These are phyloP conservation scores for Ceratobasidium sp. DNA, from an alignment of 1,284 basidiomycete species.

Conservation along the genomic window DNA sequence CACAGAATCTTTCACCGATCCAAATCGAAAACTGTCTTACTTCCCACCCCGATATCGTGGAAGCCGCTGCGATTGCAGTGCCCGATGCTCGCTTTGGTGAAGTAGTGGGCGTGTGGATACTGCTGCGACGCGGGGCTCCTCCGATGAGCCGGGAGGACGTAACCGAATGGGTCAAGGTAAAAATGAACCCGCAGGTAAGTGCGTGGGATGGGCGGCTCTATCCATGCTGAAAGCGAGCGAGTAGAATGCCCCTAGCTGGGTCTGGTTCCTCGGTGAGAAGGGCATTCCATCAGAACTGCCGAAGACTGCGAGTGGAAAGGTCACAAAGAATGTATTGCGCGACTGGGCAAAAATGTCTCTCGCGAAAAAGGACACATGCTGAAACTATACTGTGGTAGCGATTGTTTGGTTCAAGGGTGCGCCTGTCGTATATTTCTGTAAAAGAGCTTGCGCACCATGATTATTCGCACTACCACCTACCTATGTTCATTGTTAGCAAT, in stretches of 20 bases:
- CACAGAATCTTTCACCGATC: slow-evolving; percentile 83
- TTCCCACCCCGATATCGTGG: slow-evolving; percentile 70
- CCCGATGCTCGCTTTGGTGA: slow-evolving; percentile 79
- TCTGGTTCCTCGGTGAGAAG: slow-evolving; percentile 83
- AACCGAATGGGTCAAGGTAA: slow-evolving; percentile 64
- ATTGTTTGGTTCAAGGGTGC: background rate
- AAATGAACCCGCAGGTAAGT: slow-evolving; percentile 81
- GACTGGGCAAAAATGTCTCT: slow-evolving; percentile 54
- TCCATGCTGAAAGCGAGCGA: background rate
- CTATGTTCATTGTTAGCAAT: background rate
- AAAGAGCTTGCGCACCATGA: background rate
- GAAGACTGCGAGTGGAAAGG: slow-evolving; percentile 89
- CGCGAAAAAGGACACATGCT: background rate
- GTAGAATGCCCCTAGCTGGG: slow-evolving; percentile 82
- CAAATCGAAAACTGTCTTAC: slow-evolving; percentile 85
- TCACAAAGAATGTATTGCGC: slow-evolving; percentile 80
- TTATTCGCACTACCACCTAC: background rate
- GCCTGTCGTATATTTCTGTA: background rate
- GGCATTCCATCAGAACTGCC: slow-evolving; percentile 71
- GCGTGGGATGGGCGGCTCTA: background rate
- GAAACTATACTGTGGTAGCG: background rate
- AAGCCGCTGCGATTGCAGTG: slow-evolving; percentile 81
- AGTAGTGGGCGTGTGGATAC: slow-evolving; percentile 82
- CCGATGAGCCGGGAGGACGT: slow-evolving; percentile 65
- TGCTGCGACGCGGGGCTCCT: slow-evolving; percentile 61